Evolutionary conservation across 2,329 filamentous ascomycete species (phyloP).

Genomic region (Beauveria varroae): DNA sequence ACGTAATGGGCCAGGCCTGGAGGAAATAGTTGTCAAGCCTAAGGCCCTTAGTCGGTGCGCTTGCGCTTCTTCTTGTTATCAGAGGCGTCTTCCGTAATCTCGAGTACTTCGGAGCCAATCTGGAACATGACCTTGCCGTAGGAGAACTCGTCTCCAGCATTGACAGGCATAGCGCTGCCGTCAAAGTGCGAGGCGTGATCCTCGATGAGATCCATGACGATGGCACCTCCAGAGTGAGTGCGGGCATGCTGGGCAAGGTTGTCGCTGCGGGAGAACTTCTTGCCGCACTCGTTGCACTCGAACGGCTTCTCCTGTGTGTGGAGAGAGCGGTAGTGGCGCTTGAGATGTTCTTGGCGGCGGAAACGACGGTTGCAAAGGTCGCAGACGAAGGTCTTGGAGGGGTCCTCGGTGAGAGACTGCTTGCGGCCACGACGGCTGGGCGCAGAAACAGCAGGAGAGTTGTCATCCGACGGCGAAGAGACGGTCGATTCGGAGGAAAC

Average conservation of each 20-base stretch:
- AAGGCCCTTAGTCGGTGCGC: slow-evolving; percentile 53
- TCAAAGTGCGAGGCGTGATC: slow-evolving; percentile 49
- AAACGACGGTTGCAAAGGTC: slow-evolving; percentile 94
- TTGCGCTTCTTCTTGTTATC: slow-evolving; percentile 60
- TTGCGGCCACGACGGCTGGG: slow-evolving; percentile 93
- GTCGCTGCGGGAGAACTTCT: slow-evolving; percentile 98
- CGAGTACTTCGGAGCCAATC: slow-evolving; percentile 64
- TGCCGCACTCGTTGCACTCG: slow-evolving; percentile 93
- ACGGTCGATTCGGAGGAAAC: slow-evolving; percentile 31
- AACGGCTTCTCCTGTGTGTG: slow-evolving; percentile 99
- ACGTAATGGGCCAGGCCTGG: slow-evolving; percentile 7
- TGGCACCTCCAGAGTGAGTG: slow-evolving; percentile 83
- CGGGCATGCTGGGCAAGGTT: slow-evolving; percentile 94
- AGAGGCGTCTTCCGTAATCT: slow-evolving; percentile 45
- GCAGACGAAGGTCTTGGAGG: slow-evolving; percentile 97
- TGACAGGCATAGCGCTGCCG: slow-evolving; percentile 34
- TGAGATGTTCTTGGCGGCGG: slow-evolving; percentile 95
- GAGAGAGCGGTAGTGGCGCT: slow-evolving; percentile 96
- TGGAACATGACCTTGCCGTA: slow-evolving; percentile 77
- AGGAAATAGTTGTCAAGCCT: neutral
- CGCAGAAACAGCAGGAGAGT: slow-evolving; percentile 35
- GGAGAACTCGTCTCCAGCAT: slow-evolving; percentile 53
- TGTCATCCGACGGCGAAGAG: slow-evolving; percentile 36
- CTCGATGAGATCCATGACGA: slow-evolving; percentile 84
- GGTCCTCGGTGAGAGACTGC: slow-evolving; percentile 95